These are phyloP conservation scores for Xylaria longipes DNA, from an alignment of 495 filamentous ascomycete genomes.

Conservation along the genomic window DNA sequence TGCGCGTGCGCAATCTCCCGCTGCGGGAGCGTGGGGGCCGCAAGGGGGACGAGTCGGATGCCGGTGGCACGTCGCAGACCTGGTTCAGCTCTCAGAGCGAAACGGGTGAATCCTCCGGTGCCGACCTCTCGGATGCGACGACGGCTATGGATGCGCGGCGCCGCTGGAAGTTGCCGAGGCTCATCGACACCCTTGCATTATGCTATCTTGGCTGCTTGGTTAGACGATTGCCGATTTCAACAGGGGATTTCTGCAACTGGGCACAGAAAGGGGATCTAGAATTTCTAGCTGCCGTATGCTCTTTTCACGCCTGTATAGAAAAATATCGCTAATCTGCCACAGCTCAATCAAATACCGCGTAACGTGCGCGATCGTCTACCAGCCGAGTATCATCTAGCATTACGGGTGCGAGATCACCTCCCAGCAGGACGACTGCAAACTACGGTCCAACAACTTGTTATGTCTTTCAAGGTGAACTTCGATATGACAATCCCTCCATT, in stretches of 20 bases:
- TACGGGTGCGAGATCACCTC: constrained; percentile 63
- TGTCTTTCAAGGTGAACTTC: constrained; percentile 71
- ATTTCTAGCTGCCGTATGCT: constrained; percentile 48
- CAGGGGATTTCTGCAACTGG: constrained; percentile 54
- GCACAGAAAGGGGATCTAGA: constrained; percentile 49
- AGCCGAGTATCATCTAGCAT: constrained; percentile 59
- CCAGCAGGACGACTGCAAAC: constrained; percentile 64
- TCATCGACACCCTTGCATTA: constrained; percentile 51
- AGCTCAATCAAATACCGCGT: constrained; percentile 62
- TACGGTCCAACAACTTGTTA: constrained; percentile 62
- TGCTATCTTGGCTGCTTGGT: constrained; percentile 55
- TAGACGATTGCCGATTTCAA: constrained; percentile 48
- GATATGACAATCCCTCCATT: constrained; percentile 74
- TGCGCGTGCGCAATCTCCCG: constrained; percentile 50
- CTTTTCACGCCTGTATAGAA: not conserved
- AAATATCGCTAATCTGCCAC: constrained; percentile 29
- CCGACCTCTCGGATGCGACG: constrained; percentile 35
- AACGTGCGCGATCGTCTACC: constrained; percentile 71
- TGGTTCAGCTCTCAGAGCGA: constrained; percentile 51
- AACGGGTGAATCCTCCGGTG: constrained; percentile 27
- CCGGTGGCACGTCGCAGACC: constrained; percentile 17
- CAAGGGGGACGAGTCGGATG: constrained; percentile 25
- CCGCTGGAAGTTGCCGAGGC: constrained; percentile 48
- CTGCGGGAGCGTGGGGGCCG: constrained; percentile 33
- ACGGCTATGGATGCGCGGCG: constrained; percentile 33